Evolutionary conservation across 371 early-diverging fungal genomes (phyloP), one percentile per base, ranked within the genome.

Genomic region (Mortierella sp.): DNA sequence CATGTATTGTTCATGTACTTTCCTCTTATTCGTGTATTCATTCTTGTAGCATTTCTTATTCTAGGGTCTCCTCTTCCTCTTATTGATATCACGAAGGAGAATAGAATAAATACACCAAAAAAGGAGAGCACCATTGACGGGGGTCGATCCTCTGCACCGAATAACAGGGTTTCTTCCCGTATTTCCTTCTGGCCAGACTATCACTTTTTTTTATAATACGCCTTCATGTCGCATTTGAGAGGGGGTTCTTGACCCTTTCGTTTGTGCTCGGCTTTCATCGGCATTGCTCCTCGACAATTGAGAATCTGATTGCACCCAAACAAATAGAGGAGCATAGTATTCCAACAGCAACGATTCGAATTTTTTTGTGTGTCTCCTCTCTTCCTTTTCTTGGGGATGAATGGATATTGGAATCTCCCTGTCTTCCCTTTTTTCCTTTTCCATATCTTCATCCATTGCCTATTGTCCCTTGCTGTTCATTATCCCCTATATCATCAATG

Each of bases 371-470:
- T 16, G 13, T 28, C 72, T 52, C 71, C 72, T 72, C 72, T 72
- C 70, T 55, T 60, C 70, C 74, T 78, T 63, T 63, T 38, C 68
- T 42, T 68, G 74, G 70, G 70, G 79, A 76, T 75, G 78, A 76
- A 83, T 79, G 70, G 83, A 79, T 79, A 79, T 79, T 83, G 77
- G 83, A 83, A 83, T 83, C 77, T 76, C 50, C 10, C 63, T 47
- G 52, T 38, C 78, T 21, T 47, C 28, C 60, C 38, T 60, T n/a
- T 45, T 45, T 7, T 34, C 21, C 10, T 7, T 26, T 26, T 6
- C 10, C 9, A 24, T 38, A 3, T 10, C 11, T n/a, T 8, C 42
- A n/a, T 45, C 45, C 28, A 42, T 74, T 6, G 63, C 9, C 16
- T 10, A 21, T 19, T 63, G 38, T 34, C 11, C 28, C 14, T 38